Base-by-base conservation (phyloP, 1,139 yeast genomes). In the Lodderomyces orthopsilosis region DNA sequence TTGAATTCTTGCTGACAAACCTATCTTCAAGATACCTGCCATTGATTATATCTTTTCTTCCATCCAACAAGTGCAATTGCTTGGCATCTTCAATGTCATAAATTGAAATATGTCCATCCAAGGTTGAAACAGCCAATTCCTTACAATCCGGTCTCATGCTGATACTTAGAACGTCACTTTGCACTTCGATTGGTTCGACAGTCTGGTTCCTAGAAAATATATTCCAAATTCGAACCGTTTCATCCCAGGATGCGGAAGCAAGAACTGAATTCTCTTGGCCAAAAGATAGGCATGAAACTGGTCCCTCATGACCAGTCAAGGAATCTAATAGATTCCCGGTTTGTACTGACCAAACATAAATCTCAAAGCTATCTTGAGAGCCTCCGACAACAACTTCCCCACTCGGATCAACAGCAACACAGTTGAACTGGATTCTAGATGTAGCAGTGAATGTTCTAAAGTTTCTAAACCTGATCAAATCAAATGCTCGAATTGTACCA, bases 401-500 rank as follows among this genome's bases (percentile, higher is more conserved):
- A 61, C 96, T 86, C 24, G 98, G 97, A 61, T 93, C 99, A 36
- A 90, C 95, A 0, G 98, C 98, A 51, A 93, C 69, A 45, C 91
- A 81, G 38, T 83, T 84, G 66, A 91, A 93, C 59, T 90, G 97
- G 27, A 91, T 74, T 56, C 98, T 75, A 51, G 84, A 84, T 1
- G 96, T 81, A 0, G 97, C 95, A 0, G 98, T 90, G 61, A 91
- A 91, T 0, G 96, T 89, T 55, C 98, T 77, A 69, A 93, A 93
- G 58, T 94, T 93, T 62, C 99, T 81, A 63, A 86, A 93, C 57
- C 99, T 75, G 36, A 91, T 77, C 52, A 93, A 72, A 70, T 93
- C 99, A 95, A 95, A 93, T 0, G 98, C 99, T 55, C 97, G 77
- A 9, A 93, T 90, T 0, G 99, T 93, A 46, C 99, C 99, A 66